A percentile compares a stretch with the other conserved stretches of the same genome.
Conservation (phyloP, 2,329 filamentous ascomycete genomes). For the Pleurostoma richardsiae region DNA sequence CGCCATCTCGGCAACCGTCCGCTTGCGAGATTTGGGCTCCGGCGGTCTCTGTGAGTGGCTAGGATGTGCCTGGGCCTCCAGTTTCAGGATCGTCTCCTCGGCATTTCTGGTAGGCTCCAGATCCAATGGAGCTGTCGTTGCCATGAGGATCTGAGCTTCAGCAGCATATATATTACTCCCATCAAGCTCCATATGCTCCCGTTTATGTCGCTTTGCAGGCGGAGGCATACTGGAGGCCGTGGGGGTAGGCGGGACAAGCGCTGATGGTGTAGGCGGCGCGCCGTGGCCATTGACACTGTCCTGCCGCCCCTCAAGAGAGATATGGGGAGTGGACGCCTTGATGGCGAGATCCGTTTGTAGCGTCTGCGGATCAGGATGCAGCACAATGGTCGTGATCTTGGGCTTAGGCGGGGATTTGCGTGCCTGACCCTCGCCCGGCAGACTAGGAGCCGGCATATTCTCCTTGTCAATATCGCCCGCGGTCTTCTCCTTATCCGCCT, state of each 20-base stretch:
- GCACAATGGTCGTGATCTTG: constrained; percentile 70
- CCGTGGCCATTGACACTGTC: constrained; percentile 31
- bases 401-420: constrained; percentile 48
- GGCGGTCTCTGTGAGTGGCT: constrained; percentile 73
- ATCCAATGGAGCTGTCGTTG: constrained; percentile 69
- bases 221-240: constrained; percentile 54
- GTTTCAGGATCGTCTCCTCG: constrained; percentile 64
- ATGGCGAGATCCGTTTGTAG: constrained; percentile 71
- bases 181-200: constrained; percentile 71
- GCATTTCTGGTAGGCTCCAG: constrained; percentile 69
- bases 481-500: constrained; percentile 33
- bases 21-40: constrained; percentile 82
- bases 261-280: constrained; percentile 64
- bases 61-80: constrained; percentile 70
- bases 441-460: constrained; percentile 47
- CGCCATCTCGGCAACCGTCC: constrained; percentile 89
- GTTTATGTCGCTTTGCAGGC: constrained; percentile 64
- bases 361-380: constrained; percentile 77
- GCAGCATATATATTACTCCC: constrained; percentile 66
- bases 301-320: constrained; percentile 26
- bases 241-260: constrained; percentile 55
- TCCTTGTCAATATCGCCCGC: constrained; percentile 49
- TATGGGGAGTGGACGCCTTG: constrained; percentile 66
- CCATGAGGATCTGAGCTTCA: constrained; percentile 70
- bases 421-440: constrained; percentile 39